These are phyloP conservation scores for Starmerella apis DNA, from an alignment of 805 yeast species.

Conservation along the genomic window DNA sequence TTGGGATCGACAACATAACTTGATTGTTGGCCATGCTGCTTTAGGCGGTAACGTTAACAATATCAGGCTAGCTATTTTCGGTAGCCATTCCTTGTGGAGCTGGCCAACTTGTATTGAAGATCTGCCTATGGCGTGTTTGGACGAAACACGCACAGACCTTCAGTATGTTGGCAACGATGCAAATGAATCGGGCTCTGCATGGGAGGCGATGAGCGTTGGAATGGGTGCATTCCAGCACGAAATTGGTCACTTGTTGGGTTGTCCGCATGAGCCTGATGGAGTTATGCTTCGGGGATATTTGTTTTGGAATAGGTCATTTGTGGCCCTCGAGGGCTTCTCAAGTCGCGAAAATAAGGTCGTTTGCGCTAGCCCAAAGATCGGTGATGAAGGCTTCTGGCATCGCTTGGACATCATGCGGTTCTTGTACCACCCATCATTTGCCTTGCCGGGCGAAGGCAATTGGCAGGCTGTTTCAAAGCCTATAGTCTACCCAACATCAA, in stretches of 20 bases:
- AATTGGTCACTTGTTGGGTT: constrained; percentile 81
- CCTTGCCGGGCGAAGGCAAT: constrained; percentile 50
- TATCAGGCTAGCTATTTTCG: constrained; percentile 76
- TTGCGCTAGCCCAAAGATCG: constrained; percentile 34
- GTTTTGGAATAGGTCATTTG: constrained; percentile 68
- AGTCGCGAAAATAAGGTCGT: constrained; percentile 34
- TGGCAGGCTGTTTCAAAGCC: constrained; percentile 36
- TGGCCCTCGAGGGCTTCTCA: constrained; percentile 53
- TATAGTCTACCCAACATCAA: constrained; percentile 38
- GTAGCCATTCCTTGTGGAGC: constrained; percentile 81
- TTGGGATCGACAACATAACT: constrained; percentile 52
- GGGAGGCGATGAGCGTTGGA: constrained; percentile 83
- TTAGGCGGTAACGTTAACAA: constrained; percentile 75
- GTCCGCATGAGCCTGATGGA: constrained; percentile 85
- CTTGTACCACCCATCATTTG: constrained; percentile 69
- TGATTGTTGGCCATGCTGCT: constrained; percentile 83
- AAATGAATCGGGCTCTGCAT: constrained; percentile 69
- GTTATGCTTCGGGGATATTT: constrained; percentile 83
- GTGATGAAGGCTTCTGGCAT: constrained; percentile 80
- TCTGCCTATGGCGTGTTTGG: constrained; percentile 56
- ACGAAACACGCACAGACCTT: constrained; percentile 52
- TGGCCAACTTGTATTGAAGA: constrained; percentile 85
- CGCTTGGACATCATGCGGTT: constrained; percentile 68
- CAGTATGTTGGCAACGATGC: constrained; percentile 83
- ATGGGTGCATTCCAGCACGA: constrained; percentile 94